A percentile compares a stretch with the other conserved stretches of the same genome.
phyloP scores from a whole-genome alignment of 371 early-diverging fungal species.

The Apophysomyces elegans region DNA sequence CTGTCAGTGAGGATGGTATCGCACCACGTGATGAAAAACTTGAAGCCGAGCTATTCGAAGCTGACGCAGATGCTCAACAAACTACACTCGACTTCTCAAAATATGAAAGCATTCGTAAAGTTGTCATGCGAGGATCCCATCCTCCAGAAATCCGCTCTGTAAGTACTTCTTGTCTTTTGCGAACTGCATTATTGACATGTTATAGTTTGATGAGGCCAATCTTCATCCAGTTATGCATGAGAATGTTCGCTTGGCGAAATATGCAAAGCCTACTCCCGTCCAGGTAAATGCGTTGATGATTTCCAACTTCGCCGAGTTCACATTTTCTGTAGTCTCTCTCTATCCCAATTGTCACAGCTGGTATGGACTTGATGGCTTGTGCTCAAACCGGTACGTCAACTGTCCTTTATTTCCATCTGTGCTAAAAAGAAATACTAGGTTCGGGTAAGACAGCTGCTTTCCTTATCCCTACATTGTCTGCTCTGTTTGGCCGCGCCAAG shows the following conservation, averaged over 20 bases:
- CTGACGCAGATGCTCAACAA: slow-evolving; percentile 43
- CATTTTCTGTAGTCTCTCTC: slow-evolving; percentile 42
- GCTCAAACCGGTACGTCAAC: slow-evolving; percentile 80
- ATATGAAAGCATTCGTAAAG: slow-evolving; percentile 57
- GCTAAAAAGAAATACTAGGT: slow-evolving; percentile 37
- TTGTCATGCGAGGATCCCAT: slow-evolving; percentile 42
- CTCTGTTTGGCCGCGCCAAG: slow-evolving; percentile 78
- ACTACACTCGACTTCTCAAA: slow-evolving; percentile 59
- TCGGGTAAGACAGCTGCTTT: slow-evolving; percentile 94
- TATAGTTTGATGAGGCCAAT: slow-evolving; percentile 52
- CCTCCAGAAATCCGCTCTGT: slow-evolving; percentile 44
- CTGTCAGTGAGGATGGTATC: slow-evolving; percentile 40
- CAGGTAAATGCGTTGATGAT: slow-evolving; percentile 40
- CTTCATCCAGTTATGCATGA: slow-evolving; percentile 54
- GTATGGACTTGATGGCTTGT: slow-evolving; percentile 84
- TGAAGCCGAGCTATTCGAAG: slow-evolving; percentile 52
- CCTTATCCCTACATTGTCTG: slow-evolving; percentile 88
- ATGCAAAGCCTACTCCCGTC: slow-evolving; percentile 72
- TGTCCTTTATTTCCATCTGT: neutral
- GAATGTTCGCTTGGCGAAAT: slow-evolving; percentile 61
- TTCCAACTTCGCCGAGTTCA: neutral
- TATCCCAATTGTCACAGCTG: slow-evolving; percentile 84
- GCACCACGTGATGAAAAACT: slow-evolving; percentile 40
- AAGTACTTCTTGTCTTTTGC: slow-evolving; percentile 5
- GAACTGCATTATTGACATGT: neutral